Evolutionary conservation across 2,329 filamentous ascomycete genomes (phyloP).

Genomic region (Ramichloridium luteum): DNA sequence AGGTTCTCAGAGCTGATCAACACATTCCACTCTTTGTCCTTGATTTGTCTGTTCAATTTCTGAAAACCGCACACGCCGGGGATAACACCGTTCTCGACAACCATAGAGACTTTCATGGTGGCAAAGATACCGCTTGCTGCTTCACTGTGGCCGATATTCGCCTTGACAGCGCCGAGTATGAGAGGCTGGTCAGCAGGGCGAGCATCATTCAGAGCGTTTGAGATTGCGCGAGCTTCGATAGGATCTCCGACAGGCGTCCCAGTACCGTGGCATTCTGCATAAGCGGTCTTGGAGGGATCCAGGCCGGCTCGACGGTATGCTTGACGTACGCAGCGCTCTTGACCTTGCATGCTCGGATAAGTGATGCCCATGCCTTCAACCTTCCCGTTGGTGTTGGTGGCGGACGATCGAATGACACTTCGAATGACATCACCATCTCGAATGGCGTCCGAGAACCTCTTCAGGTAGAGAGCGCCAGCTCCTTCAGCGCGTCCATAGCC

Average conservation of each 20-base stretch:
- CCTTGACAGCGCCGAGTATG: constrained; percentile 10
- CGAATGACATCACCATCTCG: constrained; percentile 30
- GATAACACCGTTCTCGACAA: constrained; percentile 16
- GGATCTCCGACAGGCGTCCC: constrained; percentile 5
- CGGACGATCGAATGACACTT: constrained; percentile 21
- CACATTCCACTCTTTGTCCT: constrained; percentile 16
- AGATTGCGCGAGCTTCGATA: constrained; percentile 1
- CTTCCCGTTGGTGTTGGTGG: constrained; percentile 24
- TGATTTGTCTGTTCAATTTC: constrained; percentile 15
- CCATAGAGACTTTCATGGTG: constrained; percentile 12
- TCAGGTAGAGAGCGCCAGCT: constrained; percentile 1
- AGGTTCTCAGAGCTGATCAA: constrained; percentile 8
- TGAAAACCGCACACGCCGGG: constrained; percentile 15
- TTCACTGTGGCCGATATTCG: constrained; percentile 10
- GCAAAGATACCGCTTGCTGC: constrained; percentile 7
- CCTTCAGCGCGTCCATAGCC: constrained; percentile 2
- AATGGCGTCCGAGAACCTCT: constrained; percentile 1
- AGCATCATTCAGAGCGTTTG: background rate
- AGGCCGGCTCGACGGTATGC: too few relatives aligned
- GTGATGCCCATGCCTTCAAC: constrained; percentile 14
- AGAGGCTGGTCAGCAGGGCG: constrained; percentile 4
- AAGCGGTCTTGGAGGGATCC: too few relatives aligned
- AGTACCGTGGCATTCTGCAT: too few relatives aligned
- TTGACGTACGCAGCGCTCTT: constrained; percentile 1
- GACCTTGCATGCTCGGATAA: background rate